A percentile compares a stretch with the other conserved stretches of the same genome.
Conservation (phyloP, 805 yeast genomes). For the Yarrowia bubula region DNA sequence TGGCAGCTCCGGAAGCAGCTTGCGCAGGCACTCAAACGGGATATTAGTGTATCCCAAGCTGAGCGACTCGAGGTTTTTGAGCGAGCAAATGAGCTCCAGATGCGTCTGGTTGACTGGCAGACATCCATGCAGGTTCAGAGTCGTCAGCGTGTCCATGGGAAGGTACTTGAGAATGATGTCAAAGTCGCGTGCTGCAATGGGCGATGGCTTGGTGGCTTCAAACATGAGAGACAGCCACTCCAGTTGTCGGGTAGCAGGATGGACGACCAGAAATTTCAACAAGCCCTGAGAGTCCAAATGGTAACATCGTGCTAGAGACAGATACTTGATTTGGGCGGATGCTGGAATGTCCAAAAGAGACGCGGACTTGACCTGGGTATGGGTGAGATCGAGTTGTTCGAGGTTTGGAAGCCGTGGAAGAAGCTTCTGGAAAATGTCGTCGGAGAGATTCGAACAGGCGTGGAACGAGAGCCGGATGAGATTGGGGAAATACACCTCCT, state of each 20-base stretch:
- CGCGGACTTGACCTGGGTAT: slow-evolving; percentile 71
- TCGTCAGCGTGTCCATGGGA: slow-evolving; percentile 42
- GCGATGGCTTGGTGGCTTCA: slow-evolving; percentile 60
- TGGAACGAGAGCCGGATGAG: slow-evolving; percentile 66
- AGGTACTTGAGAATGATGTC: slow-evolving; percentile 47
- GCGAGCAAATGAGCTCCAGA: slow-evolving; percentile 37
- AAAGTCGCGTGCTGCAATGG: slow-evolving; percentile 51
- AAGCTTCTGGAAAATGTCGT: slow-evolving; percentile 53
- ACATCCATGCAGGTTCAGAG: slow-evolving; percentile 60
- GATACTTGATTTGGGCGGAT: slow-evolving; percentile 64
- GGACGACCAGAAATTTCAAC: slow-evolving; percentile 64
- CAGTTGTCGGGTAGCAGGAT: slow-evolving; percentile 60
- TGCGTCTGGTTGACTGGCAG: slow-evolving; percentile 50
- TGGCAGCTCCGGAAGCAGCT: slow-evolving; percentile 33
- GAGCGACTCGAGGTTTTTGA: slow-evolving; percentile 35
- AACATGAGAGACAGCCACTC: slow-evolving; percentile 67
- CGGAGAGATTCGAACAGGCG: slow-evolving; percentile 77
- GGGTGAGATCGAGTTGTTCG: slow-evolving; percentile 72
- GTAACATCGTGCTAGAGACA: slow-evolving; percentile 65
- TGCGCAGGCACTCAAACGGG: slow-evolving; percentile 33
- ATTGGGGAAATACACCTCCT: slow-evolving; percentile 32
- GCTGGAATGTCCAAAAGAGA: slow-evolving; percentile 56
- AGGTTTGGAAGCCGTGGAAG: slow-evolving; percentile 57
- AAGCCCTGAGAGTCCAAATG: slow-evolving; percentile 70
- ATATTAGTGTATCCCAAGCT: slow-evolving; percentile 39